Evolutionary conservation across 805 yeast species (phyloP).

Genomic region (Kazachstania martiniae): DNA sequence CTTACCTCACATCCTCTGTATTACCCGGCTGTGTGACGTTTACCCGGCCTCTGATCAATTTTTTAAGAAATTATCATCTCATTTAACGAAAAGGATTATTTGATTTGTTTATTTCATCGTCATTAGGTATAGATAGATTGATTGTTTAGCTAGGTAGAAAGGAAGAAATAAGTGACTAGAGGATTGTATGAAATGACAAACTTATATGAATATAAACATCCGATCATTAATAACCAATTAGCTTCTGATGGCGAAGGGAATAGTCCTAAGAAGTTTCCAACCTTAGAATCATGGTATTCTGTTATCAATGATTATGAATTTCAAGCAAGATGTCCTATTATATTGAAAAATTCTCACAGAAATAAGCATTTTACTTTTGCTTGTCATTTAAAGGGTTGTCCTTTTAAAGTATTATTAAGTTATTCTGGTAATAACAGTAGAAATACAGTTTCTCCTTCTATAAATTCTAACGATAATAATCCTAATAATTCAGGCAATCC

Average conservation of each 20-base stretch:
- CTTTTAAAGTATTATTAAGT: slow-evolving; percentile 25
- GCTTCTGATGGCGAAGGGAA: slow-evolving; percentile 16
- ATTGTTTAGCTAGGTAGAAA: not conserved
- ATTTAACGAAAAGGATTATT: no score
- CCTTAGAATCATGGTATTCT: slow-evolving; percentile 25
- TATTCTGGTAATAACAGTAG: slow-evolving; percentile 10
- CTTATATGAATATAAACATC: slow-evolving; percentile 27
- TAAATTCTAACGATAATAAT: not conserved
- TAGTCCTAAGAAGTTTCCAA: slow-evolving; percentile 18
- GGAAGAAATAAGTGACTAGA: slow-evolving; percentile 1
- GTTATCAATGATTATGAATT: slow-evolving; percentile 28
- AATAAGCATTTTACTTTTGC: slow-evolving; percentile 29
- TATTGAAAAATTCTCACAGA: slow-evolving; percentile 27
- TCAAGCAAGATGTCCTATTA: slow-evolving; percentile 28
- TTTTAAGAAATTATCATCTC: no score
- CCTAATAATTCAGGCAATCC: not conserved
- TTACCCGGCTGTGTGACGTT: no score
- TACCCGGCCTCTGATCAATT: no score
- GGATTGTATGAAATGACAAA: slow-evolving; percentile 16
- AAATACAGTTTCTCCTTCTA: not conserved
- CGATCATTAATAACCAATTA: slow-evolving; percentile 24
- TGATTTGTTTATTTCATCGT: no score
- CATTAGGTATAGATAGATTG: not conserved
- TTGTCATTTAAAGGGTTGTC: slow-evolving; percentile 26
- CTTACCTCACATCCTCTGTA: no score